A percentile compares a stretch with the other conserved stretches of the same genome.
Conservation (phyloP, 1,139 yeast species). For the Spencermartinsiella ligniputridi region DNA sequence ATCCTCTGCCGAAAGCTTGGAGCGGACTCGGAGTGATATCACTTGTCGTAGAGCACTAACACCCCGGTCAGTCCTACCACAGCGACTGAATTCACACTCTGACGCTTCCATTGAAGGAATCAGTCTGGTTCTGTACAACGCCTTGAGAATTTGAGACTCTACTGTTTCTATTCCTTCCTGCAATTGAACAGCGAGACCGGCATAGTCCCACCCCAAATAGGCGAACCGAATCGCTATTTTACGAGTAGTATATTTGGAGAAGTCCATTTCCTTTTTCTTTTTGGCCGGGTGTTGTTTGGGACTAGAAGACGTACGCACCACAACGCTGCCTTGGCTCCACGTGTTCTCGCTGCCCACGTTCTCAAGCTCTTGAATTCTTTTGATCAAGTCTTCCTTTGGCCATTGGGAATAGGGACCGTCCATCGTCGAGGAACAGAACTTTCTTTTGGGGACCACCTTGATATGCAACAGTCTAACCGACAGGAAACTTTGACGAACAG, state of each 20-base stretch:
- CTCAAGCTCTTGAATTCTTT: slow-evolving; percentile 48
- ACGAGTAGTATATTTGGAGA: slow-evolving; percentile 60
- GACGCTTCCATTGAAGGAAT: slow-evolving; percentile 58
- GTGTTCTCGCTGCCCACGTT: slow-evolving; percentile 8
- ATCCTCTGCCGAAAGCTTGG: slow-evolving; percentile 53
- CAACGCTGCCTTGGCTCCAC: slow-evolving; percentile 1
- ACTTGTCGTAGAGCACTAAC: slow-evolving; percentile 98
- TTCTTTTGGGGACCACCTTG: too few relatives aligned
- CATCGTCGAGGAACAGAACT: background rate
- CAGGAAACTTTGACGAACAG: too few relatives aligned
- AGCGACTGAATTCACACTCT: slow-evolving; percentile 70
- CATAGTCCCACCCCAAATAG: slow-evolving; percentile 73
- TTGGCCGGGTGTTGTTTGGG: slow-evolving; percentile 8
- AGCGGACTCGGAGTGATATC: slow-evolving; percentile 71
- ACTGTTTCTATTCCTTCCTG: slow-evolving; percentile 78
- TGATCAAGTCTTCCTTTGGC: slow-evolving; percentile 51
- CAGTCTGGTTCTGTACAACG: slow-evolving; percentile 62
- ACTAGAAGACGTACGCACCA: slow-evolving; percentile 3
- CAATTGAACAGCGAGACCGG: slow-evolving; percentile 77
- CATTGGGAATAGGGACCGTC: slow-evolving; percentile 29
- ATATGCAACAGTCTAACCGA: too few relatives aligned
- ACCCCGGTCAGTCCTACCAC: slow-evolving; percentile 96
- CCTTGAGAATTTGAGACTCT: slow-evolving; percentile 70
- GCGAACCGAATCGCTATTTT: slow-evolving; percentile 78
- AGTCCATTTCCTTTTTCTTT: slow-evolving; percentile 55